Percentiles rank a stretch among this genome's conserved stretches.
phyloP scores from a whole-genome alignment of 768 basidiomycete species.

The Hygrophorus pudorinus region DNA sequence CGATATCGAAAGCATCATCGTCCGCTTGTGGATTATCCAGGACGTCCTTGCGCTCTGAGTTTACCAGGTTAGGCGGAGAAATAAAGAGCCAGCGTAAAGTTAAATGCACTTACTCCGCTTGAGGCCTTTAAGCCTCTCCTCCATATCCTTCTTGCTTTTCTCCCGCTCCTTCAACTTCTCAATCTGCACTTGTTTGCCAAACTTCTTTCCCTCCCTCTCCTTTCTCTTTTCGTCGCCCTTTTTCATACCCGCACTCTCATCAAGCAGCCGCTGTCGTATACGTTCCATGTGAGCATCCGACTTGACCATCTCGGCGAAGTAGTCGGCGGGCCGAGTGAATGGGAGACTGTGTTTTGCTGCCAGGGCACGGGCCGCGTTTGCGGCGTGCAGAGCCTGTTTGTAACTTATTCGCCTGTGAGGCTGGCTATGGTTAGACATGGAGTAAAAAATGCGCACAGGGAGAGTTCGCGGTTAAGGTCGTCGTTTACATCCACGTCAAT shows the following conservation, averaged over 20 bases:
- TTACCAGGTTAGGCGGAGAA: not conserved
- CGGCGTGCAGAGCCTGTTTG: conserved; percentile 86
- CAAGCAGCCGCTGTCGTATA: conserved; percentile 80
- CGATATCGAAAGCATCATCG: conserved; percentile 76
- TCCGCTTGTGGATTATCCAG: conserved; percentile 53
- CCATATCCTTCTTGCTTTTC: conserved; percentile 84
- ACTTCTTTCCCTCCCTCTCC: conserved; percentile 94
- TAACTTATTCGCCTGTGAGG: conserved; percentile 45
- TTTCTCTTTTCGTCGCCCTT: conserved; percentile 85
- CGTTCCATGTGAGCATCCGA: conserved; percentile 96
- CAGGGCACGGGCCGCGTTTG: conserved; percentile 64
- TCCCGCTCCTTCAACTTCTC: conserved; percentile 91
- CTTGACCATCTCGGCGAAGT: conserved; percentile 99
- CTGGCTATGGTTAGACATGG: not conserved
- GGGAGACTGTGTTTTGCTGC: conserved; percentile 72
- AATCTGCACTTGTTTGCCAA: conserved; percentile 93
- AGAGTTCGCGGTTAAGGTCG: conserved; percentile 90
- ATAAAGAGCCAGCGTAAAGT: not conserved
- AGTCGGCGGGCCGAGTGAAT: conserved; percentile 87
- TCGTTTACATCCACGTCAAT: conserved; percentile 74
- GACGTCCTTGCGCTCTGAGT: conserved; percentile 73
- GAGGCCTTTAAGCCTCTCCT: conserved; percentile 73
- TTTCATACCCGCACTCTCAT: conserved; percentile 83
- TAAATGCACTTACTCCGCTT: conserved; percentile 66
- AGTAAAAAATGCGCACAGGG: conserved; percentile 57